Base-by-base conservation (phyloP, 371 early-diverging fungal genomes). In the Haplosporangium sp. region DNA sequence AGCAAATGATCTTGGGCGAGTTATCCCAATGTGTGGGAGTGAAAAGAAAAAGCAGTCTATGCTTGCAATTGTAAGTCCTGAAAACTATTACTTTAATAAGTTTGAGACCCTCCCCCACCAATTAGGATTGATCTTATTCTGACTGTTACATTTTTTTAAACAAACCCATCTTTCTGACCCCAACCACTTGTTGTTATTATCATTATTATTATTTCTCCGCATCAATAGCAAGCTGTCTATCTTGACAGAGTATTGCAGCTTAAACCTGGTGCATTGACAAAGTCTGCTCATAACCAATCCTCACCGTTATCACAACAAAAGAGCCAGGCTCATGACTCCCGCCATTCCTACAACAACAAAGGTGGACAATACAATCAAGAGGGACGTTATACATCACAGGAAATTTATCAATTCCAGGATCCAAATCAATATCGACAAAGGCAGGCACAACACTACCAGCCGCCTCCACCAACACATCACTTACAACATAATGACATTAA, bases 1-100 rank as follows among this genome's bases (percentile, higher is more conserved):
- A 39, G 82, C 82, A 15, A 75, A 64, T 50, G 82, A 82, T 55
- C 82, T 82, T 35, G 82, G 67, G 4, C 63, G 82, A 4, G 82
- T 82, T 40, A 82, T 82, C 20, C 82, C 82, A 56, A 65, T 82
- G 72, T 82, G 82, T 52, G 57, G 66, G 10, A 82, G 72, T 40
- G 82, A 82, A 39, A 82, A 74, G 67, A 82, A 82, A 73, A 72
- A 82, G 55, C 82, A 82, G 40, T 82, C 82, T 38, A 82, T 82
- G 82, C 57, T 76, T 3, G 76, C 82, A 3, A 82, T 82, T 39
- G 82, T 82, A 82, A 69, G 82, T 76, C 35, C 20, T 10, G 10
- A 10, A 52, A 52, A 17, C 17, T 27, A 27, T 17, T 52, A 52
- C 9, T 45, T 45, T 45, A 45, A 45, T 45, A 10, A 13, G 15